Conservation (phyloP, 2,329 filamentous ascomycete species). For the Monosporascus sp. region DNA sequence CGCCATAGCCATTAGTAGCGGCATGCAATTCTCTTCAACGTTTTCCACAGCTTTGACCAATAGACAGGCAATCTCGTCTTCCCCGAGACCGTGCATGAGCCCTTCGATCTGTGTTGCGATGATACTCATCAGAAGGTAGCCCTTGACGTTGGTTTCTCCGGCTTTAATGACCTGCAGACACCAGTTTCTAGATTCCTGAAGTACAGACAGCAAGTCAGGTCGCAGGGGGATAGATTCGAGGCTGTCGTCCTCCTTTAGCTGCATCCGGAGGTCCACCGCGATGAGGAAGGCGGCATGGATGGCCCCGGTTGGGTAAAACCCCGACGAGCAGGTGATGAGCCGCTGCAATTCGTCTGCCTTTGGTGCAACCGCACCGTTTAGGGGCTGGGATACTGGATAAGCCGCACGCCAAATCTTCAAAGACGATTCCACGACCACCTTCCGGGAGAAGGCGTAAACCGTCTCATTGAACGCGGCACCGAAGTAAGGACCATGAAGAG, state of each 20-base stretch:
- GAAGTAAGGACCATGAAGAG: conserved; percentile 50
- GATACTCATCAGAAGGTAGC: conserved; percentile 36
- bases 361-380: neutral
- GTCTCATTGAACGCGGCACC: conserved; percentile 32
- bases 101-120: conserved; percentile 37
- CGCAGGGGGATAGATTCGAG: conserved; percentile 28
- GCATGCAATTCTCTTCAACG: conserved; percentile 25
- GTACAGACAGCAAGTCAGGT: conserved; percentile 33
- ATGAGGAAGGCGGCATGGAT: conserved; percentile 32
- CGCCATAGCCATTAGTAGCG: conserved; percentile 28
- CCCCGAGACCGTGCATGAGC: conserved; percentile 28
- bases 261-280: conserved; percentile 32
- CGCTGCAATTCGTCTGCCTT: conserved; percentile 27
- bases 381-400: conserved; percentile 18
- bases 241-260: conserved; percentile 34
- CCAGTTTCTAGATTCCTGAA: conserved; percentile 38
- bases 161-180: conserved; percentile 33
- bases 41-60: conserved; percentile 34
- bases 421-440: conserved; percentile 40
- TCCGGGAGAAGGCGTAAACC: conserved; percentile 43
- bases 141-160: conserved; percentile 51
- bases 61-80: conserved; percentile 27
- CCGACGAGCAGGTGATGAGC: conserved; percentile 32
- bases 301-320: conserved; percentile 32
- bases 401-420: conserved; percentile 41